These are phyloP conservation scores for Brassica incana DNA, from an alignment of 345 rosid genomes.

Conservation along the genomic window DNA sequence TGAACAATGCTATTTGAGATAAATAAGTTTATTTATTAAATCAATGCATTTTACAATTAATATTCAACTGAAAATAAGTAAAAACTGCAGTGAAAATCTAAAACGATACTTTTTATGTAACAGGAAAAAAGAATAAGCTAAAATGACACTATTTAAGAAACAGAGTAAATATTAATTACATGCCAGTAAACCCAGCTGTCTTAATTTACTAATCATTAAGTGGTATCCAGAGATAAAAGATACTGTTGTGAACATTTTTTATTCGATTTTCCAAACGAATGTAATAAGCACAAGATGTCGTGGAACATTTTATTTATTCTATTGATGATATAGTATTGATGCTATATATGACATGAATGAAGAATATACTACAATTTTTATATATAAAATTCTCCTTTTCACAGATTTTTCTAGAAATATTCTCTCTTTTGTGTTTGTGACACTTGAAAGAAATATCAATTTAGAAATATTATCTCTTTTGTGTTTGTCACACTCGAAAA, in stretches of 20 bases:
- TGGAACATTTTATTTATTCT: neutral
- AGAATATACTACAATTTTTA: slow-evolving; percentile 16
- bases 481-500: slow-evolving; percentile 35
- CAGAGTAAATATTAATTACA: neutral
- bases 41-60: no score
- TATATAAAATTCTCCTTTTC: neutral
- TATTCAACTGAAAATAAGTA: no score
- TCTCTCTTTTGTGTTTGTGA: slow-evolving; percentile 30
- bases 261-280: slow-evolving; percentile 3
- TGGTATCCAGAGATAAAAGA: neutral
- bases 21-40: no score
- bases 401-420: neutral
- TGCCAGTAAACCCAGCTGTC: neutral
- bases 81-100: no score
- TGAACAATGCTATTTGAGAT: no score
- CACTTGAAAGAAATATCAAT: slow-evolving; percentile 28
- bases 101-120: no score
- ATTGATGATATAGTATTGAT: neutral
- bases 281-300: neutral
- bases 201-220: neutral
- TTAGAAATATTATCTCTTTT: neutral
- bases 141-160: no score
- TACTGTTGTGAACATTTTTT: neutral
- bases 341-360: neutral
- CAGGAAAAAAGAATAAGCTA: no score